Conservation (phyloP, 148 eudicot species). For the Tetragonia tetragonoides region DNA sequence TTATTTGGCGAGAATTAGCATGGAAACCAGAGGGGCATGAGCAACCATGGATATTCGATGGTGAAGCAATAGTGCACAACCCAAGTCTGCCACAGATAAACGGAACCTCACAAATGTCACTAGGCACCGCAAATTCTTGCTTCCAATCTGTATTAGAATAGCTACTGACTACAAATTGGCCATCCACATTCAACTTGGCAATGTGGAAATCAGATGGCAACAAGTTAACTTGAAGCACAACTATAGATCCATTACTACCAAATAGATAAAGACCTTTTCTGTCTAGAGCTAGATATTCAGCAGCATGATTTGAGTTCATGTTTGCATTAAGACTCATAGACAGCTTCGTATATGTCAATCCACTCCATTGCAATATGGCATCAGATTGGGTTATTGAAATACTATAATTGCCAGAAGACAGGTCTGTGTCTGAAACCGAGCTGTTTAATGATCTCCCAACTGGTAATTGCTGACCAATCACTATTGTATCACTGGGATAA, state of each 20-base stretch:
- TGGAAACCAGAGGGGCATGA: constrained; percentile 59
- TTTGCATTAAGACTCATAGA: constrained; percentile 54
- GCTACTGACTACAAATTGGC: constrained; percentile 53
- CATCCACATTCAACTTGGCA: constrained; percentile 46
- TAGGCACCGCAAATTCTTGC: constrained; percentile 48
- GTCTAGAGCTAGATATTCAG: constrained; percentile 49
- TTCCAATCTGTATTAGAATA: constrained; percentile 27
- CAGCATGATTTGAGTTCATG: constrained; percentile 40
- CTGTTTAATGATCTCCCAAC: constrained; percentile 39
- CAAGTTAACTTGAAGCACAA: constrained; percentile 41
- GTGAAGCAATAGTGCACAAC: constrained; percentile 33
- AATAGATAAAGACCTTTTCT: constrained; percentile 55
- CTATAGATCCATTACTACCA: constrained; percentile 37
- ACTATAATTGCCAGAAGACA: constrained; percentile 48
- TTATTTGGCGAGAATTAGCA: constrained; percentile 22
- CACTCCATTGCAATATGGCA: constrained; percentile 56
- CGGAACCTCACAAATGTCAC: constrained; percentile 53
- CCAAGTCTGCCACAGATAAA: constrained; percentile 59
- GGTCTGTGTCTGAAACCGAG: constrained; percentile 39
- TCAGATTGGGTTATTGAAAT: constrained; percentile 48
- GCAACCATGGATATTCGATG: constrained; percentile 38
- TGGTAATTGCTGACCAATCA: constrained; percentile 53
- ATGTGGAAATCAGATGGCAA: constrained; percentile 42
- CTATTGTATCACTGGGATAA: constrained; percentile 68
- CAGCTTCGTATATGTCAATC: constrained; percentile 55